Base-by-base conservation (phyloP, 441 rosid species). In the Geranium incanum region DNA sequence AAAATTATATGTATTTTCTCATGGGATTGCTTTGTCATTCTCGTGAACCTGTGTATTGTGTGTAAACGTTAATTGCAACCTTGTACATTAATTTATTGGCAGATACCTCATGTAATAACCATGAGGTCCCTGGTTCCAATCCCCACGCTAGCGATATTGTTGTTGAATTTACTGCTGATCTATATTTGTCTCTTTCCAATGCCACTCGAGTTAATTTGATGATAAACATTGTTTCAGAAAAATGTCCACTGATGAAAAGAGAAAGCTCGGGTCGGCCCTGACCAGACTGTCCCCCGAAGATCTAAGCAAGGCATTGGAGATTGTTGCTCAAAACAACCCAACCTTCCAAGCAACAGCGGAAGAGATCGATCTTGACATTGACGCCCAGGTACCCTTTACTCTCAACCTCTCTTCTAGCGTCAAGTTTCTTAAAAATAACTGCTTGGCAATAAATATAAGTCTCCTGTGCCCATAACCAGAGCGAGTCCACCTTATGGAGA, bases 331-430 rank as follows among this genome's bases (percentile, higher is more conserved):
- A 76, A 78, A 82, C 72, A 85, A 92, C 81, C 99, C 97, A 18
- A 82, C 71, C 71, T 92, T 92, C 74, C 87, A 85, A 63, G 80
- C 93, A 64, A 82, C 86, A 19, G 92, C 92, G 12, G 86, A 86
- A 75, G 97, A 86, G 79, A 90, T 90, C 63, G 89, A 90, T 59
- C 91, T 95, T 50, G 95, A 95, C 84, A 87, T 95, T 36, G 96
- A 92, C 81, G 84, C 87, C 70, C 98, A 89, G 97, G 97, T 90
- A 33, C 39, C 68, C 48, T 36, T 79, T 70, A 11, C 15, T 43
- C 6, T 68, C 52, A 19, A 11, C 2, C 18, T 45, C 66, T 21
- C 59, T 5, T 43, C 52, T 36, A 36, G 15, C 45, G 50, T 59
- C 18, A 60, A 43, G 62, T 65, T 41, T 62, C 38, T 66, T 8